Evolutionary conservation across 441 rosid genomes (phyloP), one percentile per base, ranked within the genome.

Genomic region (Oxalis stricta): DNA sequence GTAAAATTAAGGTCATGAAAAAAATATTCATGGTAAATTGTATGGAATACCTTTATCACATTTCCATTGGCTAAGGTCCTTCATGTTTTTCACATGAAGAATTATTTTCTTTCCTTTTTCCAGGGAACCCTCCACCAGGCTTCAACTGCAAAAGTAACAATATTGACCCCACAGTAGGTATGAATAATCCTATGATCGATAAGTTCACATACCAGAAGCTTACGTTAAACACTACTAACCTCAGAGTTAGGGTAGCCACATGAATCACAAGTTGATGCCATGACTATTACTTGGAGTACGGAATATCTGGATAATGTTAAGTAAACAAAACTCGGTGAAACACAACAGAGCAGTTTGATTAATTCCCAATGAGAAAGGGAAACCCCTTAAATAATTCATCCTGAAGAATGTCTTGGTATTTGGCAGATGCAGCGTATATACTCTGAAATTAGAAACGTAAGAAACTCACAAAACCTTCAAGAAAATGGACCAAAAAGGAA

Each of bases 241-340:
- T 91, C 95, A 46, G 98, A 91, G 59, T 69, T 91, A 35, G 96
- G 89, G 52, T 85, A 91, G 44, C 98, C 98, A 69, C 95, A 91
- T 19, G 59, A 48, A 49, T 85, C 96, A 42, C 98, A 86, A 6
- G 87, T 68, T 10, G 96, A 83, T 50, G 98, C 95, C 98, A 91
- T 91, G 69, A 86, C 95, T 41, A 86, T 91, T 48, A 91, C 98
- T 66, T 91, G 61, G 83, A 91, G 67, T 91, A 91, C 14, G 98
- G 98, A 66, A 91, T 91, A 26, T 72, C 98, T 91, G 46, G 48
- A 33, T 7, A 33, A 15, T 24, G 76, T 71, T 66, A 80, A 81
- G 85, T 34, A 21, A 64, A 69, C 67, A 62, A 44, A 7, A 14
- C 34, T 44, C 41, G 23, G 18, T 50, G 26, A 20, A 38, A 22